Conservation (phyloP, 164 flowering plant genomes). For the Umbellularia californica region DNA sequence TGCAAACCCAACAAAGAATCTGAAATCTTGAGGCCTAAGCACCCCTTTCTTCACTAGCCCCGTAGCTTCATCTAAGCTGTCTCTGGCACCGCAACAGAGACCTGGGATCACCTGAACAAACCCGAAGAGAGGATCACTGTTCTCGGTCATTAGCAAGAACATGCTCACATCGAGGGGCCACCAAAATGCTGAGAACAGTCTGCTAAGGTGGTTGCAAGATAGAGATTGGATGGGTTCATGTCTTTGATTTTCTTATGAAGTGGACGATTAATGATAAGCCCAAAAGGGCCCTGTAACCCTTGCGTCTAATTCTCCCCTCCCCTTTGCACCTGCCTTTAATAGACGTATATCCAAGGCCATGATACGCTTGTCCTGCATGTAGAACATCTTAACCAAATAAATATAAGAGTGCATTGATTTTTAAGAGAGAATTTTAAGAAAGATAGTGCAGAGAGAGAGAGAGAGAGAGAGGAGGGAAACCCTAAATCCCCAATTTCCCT, state of each 20-base stretch:
- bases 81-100: conserved; percentile 63
- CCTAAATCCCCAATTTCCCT: background rate
- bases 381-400: conserved; percentile 14
- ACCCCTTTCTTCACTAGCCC: conserved; percentile 63
- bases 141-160: conserved; percentile 56
- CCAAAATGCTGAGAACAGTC: conserved; percentile 84
- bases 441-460: background rate
- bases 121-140: conserved; percentile 32
- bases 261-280: conserved; percentile 80
- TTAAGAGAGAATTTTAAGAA: background rate
- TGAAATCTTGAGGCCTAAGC: conserved; percentile 67
- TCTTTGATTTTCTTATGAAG: conserved; percentile 73
- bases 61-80: conserved; percentile 70
- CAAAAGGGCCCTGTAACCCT: conserved; percentile 89
- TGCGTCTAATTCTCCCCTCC: conserved; percentile 81
- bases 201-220: conserved; percentile 72
- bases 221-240: conserved; percentile 66
- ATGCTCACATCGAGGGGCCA: conserved; percentile 91
- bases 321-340: conserved; percentile 80
- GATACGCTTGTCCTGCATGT: conserved; percentile 53
- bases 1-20: conserved; percentile 86
- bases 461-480: conserved; percentile 9
- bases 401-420: conserved; percentile 4
- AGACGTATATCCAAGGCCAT: conserved; percentile 79
- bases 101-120: conserved; percentile 90